Conservation (phyloP, 2,329 filamentous ascomycete species). For the Pezicula carpinea region DNA sequence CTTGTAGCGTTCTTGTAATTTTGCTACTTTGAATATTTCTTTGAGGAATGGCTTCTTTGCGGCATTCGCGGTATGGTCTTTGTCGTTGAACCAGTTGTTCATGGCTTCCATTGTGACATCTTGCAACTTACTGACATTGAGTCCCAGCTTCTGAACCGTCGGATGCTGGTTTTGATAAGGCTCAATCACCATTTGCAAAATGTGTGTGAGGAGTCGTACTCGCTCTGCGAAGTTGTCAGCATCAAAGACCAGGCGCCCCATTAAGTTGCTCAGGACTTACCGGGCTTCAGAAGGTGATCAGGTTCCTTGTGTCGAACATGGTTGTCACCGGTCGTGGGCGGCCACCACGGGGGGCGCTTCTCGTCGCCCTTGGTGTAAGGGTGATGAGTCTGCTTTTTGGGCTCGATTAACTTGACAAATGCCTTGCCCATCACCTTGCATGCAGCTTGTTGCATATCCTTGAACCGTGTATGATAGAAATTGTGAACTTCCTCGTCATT, state of each 20-base stretch:
- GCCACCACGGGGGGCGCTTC: slow-evolving; percentile 65
- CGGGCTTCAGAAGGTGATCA: slow-evolving; percentile 65
- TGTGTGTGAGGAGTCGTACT: slow-evolving; percentile 53
- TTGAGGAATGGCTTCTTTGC: slow-evolving; percentile 51
- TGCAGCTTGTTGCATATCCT: slow-evolving; percentile 63
- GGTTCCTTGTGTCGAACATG: slow-evolving; percentile 66
- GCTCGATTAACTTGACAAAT: slow-evolving; percentile 71
- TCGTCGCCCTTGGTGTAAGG: slow-evolving; percentile 65
- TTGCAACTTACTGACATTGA: slow-evolving; percentile 48
- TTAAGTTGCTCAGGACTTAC: slow-evolving; percentile 34
- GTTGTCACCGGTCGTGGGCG: slow-evolving; percentile 47
- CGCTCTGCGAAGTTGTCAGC: slow-evolving; percentile 41
- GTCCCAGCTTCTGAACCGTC: slow-evolving; percentile 46
- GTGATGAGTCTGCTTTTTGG: slow-evolving; percentile 71
- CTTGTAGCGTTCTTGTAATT: slow-evolving; percentile 49
- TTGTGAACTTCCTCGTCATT: slow-evolving; percentile 49
- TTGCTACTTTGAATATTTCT: slow-evolving; percentile 59
- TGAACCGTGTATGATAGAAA: slow-evolving; percentile 59
- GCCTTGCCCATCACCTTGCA: slow-evolving; percentile 71
- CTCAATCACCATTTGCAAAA: slow-evolving; percentile 48
- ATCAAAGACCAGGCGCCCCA: neutral
- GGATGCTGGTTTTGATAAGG: slow-evolving; percentile 31
- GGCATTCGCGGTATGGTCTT: slow-evolving; percentile 46
- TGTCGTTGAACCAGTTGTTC: slow-evolving; percentile 53
- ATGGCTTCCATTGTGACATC: slow-evolving; percentile 54